These are phyloP conservation scores for Opeltia flavorubescens DNA, from an alignment of 495 filamentous ascomycete species.

Conservation along the genomic window DNA sequence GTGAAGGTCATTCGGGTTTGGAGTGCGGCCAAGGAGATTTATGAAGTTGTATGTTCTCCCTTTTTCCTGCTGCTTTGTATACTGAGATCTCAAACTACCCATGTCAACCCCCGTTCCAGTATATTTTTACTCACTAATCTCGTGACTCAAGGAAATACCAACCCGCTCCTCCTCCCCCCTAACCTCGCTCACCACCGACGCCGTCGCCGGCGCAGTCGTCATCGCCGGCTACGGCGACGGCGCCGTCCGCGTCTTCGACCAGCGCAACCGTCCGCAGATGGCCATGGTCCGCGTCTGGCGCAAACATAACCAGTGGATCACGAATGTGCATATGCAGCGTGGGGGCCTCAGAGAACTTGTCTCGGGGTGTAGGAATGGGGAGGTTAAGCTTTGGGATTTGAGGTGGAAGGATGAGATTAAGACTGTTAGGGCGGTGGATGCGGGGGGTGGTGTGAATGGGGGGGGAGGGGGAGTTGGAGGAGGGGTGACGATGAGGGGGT, in stretches of 20 bases:
- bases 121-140: not conserved
- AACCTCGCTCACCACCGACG: slow-evolving; percentile 88
- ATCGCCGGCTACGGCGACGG: slow-evolving; percentile 94
- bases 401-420: slow-evolving; percentile 62
- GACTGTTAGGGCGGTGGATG: slow-evolving; percentile 51
- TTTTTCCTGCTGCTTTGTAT: too few relatives aligned
- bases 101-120: not conserved
- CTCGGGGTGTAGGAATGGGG: slow-evolving; percentile 74
- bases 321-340: slow-evolving; percentile 91
- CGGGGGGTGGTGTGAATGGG: not conserved
- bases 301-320: slow-evolving; percentile 87
- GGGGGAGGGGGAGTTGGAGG: not conserved
- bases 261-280: slow-evolving; percentile 62
- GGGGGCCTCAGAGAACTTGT: slow-evolving; percentile 84
- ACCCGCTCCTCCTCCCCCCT: slow-evolving; percentile 92
- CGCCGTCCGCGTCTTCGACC: slow-evolving; percentile 89
- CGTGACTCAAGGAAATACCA: slow-evolving; percentile 57
- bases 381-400: slow-evolving; percentile 94
- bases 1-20: slow-evolving; percentile 91
- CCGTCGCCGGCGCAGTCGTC: slow-evolving; percentile 92
- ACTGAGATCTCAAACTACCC: too few relatives aligned
- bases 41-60: slow-evolving; percentile 46
- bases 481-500: slow-evolving; percentile 60
- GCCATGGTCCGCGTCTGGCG: slow-evolving; percentile 94
- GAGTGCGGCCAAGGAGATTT: slow-evolving; percentile 88